phyloP scores from a whole-genome alignment of 306 rosid species.

The Calophaca sinica region DNA sequence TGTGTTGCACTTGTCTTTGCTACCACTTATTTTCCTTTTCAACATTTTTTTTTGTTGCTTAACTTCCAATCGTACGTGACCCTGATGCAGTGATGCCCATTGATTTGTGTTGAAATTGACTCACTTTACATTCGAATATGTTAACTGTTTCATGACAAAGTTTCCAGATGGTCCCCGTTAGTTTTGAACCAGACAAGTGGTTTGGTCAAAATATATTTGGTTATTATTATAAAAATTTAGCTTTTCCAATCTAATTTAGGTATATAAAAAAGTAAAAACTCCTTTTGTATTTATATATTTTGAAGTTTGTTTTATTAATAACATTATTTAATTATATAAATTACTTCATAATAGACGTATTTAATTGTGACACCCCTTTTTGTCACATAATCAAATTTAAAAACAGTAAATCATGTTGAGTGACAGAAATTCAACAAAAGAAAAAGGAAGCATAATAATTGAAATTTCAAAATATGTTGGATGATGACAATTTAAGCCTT shows the following conservation, averaged over 20 bases:
- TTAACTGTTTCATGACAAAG: neutral
- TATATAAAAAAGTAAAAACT: neutral
- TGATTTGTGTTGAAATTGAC: conserved; percentile 24
- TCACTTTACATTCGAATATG: neutral
- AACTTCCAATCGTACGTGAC: neutral
- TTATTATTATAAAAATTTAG: neutral
- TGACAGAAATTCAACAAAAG: too few species aligned
- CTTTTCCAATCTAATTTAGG: neutral
- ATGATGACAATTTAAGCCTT: too few species aligned
- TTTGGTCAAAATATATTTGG: neutral
- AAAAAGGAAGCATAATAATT: too few species aligned
- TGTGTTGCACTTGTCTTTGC: neutral
- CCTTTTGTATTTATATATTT: too few species aligned
- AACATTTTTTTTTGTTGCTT: neutral
- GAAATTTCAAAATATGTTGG: too few species aligned
- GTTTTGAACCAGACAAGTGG: conserved; percentile 8
- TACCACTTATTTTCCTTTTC: conserved; percentile 14
- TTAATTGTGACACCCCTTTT: too few species aligned
- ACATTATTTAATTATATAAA: too few species aligned
- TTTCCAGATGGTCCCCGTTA: conserved; percentile 4
- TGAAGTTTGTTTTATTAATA: too few species aligned
- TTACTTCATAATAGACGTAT: too few species aligned
- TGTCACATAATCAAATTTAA: too few species aligned
- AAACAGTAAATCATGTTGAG: too few species aligned
- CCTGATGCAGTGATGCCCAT: neutral